Evolutionary conservation across 2,329 filamentous ascomycete genomes (phyloP).

Genomic region (Sclerotinia sclerotiorum): DNA sequence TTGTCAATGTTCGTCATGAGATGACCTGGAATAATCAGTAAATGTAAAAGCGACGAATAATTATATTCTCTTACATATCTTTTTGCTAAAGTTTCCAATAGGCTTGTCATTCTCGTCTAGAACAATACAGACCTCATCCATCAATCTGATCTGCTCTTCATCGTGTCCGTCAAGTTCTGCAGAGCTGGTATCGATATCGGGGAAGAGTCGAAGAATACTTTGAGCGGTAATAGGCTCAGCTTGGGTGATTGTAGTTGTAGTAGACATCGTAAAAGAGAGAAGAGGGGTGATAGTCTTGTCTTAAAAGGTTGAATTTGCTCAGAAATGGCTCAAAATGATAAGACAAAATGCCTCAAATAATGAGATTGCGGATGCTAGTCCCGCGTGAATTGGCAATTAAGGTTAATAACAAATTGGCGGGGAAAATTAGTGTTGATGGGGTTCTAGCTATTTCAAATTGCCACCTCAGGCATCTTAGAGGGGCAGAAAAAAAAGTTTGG

Average conservation of each 20-base stretch:
- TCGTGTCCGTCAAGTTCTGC: constrained; percentile 86
- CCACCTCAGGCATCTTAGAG: constrained; percentile 2
- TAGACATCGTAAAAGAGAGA: constrained; percentile 33
- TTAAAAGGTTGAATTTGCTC: background rate
- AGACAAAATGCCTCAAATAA: constrained; percentile 16
- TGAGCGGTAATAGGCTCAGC: constrained; percentile 74
- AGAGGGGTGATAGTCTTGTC: background rate
- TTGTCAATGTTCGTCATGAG: constrained; percentile 98
- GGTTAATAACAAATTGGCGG: background rate
- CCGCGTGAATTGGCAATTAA: background rate
- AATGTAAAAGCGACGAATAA: constrained; percentile 23
- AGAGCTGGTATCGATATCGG: constrained; percentile 71
- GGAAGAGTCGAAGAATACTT: constrained; percentile 84
- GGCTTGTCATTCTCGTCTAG: constrained; percentile 87
- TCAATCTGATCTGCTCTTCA: constrained; percentile 94
- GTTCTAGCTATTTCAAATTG: background rate
- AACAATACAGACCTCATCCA: constrained; percentile 99
- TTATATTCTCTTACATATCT: constrained; percentile 69
- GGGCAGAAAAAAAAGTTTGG: constrained; percentile 14
- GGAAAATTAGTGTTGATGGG: background rate
- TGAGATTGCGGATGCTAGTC: background rate
- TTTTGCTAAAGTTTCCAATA: constrained; percentile 97
- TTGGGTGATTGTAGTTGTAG: constrained; percentile 48
- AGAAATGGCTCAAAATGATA: background rate
- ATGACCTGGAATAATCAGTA: constrained; percentile 63